phyloP scores from a whole-genome alignment of 2,329 filamentous ascomycete genomes.

The Botrytis galanthina region DNA sequence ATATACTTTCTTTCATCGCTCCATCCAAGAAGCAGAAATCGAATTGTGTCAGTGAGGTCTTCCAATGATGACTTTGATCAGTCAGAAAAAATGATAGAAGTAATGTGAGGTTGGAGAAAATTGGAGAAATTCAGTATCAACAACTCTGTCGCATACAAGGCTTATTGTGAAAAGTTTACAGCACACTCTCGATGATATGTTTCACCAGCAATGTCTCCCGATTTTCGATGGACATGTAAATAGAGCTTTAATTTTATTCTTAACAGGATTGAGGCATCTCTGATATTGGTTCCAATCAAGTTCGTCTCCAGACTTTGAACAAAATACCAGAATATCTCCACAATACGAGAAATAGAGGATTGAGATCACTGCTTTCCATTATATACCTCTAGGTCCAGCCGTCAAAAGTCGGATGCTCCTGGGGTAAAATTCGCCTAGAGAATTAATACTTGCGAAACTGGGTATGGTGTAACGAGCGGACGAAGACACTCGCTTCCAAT shows the following conservation, averaged over 20 bases:
- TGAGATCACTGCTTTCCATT: not conserved
- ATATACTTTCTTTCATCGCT: not conserved
- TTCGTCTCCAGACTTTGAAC: not conserved
- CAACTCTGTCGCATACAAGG: not conserved
- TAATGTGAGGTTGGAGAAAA: not conserved
- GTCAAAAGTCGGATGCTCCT: fast-evolving
- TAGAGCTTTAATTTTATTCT: not conserved
- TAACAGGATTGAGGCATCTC: not conserved
- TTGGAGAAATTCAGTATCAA: not conserved
- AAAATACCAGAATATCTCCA: too few relatives aligned
- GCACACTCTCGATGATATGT: not conserved
- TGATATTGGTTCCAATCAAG: not conserved
- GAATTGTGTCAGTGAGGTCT: not conserved
- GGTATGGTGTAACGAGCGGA: not conserved
- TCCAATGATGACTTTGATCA: not conserved
- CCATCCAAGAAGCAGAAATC: not conserved
- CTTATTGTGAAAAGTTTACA: not conserved
- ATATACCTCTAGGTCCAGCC: too few relatives aligned
- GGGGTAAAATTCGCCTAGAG: not conserved
- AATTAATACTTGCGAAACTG: not conserved
- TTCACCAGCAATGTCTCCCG: not conserved
- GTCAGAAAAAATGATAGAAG: not conserved
- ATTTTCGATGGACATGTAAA: not conserved
- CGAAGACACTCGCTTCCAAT: not conserved
- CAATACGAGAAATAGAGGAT: too few relatives aligned